Evolutionary conservation across 2,329 filamentous ascomycete species (phyloP), one percentile per base, ranked within the genome.

Genomic region (Mycosphaerella arachidis): DNA sequence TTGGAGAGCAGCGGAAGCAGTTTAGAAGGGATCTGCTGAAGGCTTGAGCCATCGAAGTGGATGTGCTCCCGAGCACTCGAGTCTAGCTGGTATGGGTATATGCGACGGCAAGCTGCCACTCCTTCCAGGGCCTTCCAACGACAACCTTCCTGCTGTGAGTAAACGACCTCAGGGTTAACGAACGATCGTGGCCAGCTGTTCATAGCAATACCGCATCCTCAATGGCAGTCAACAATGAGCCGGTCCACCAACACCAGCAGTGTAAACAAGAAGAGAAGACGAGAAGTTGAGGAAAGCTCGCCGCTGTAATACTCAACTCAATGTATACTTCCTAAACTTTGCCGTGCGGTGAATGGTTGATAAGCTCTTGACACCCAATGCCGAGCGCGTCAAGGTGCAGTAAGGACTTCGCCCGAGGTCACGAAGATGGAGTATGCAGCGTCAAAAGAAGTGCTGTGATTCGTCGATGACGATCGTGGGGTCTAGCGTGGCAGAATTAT

Each of bases 11-110:
- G 55, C 60, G 64, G 35, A 62, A 55, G 37, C 59, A 58, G 46
- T 63, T 53, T 33, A 63, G 53, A 31, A 64, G 37, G 20, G 60
- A 59, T 60, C 64, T 59, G 20, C 54, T 45, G 13, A 59, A 52
- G 37, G 60, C 43, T 35, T 62, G 64, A 18, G 60, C 63, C 64
- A 66, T 66, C 1, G 16, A 16, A 7, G 37, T 5, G 7, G 37
- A 13, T 40, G 37, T 40, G 37, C 37, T 40, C 37, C 10, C 10
- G 37, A 40, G 37, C 37, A 18, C 40, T 16, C 13, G n/a, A 13
- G 7, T 43, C 40, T 2, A 37, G 35, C 24, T 12, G 40, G 40
- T 43, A 43, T 43, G n/a, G 40, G 24, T n/a, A n/a, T 7, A 5
- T 43, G 16, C 40, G 18, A 50, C 6, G 46, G 13, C 24, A 29